Conservation (phyloP, 371 early-diverging fungal genomes). For the Apophysomyces elegans region DNA sequence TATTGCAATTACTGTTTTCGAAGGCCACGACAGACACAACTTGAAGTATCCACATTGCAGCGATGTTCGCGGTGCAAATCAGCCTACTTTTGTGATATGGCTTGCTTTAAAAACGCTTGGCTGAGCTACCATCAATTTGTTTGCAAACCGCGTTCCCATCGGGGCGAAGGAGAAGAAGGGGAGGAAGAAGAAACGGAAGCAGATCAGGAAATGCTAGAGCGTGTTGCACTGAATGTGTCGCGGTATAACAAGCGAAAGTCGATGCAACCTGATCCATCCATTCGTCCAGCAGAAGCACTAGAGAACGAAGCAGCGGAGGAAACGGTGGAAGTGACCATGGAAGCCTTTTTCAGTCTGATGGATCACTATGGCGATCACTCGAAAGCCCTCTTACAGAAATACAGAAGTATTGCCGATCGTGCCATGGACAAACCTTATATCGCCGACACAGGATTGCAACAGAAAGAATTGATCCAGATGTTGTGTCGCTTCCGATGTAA, state of each 20-base stretch:
- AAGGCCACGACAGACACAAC: conserved; percentile 24
- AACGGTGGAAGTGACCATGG: conserved; percentile 45
- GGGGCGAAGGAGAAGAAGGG: conserved; percentile 16
- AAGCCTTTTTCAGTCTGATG: conserved; percentile 47
- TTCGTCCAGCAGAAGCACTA: neutral
- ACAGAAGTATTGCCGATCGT: conserved; percentile 20
- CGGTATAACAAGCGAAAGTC: conserved; percentile 32
- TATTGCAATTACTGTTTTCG: conserved; percentile 52
- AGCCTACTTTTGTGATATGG: conserved; percentile 51
- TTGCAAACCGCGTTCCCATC: conserved; percentile 19
- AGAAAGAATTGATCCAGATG: conserved; percentile 45
- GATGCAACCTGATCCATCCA: neutral
- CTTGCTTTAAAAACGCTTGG: conserved; percentile 55
- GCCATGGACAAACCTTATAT: conserved; percentile 33
- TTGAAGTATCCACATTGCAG: conserved; percentile 27
- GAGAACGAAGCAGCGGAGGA: conserved; percentile 24
- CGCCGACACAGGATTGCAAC: conserved; percentile 21
- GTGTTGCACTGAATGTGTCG: conserved; percentile 40
- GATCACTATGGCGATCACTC: conserved; percentile 39
- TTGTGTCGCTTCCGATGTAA: conserved; percentile 77
- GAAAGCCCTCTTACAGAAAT: conserved; percentile 18
- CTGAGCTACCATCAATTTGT: conserved; percentile 51
- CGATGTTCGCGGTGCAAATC: conserved; percentile 54
- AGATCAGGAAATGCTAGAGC: conserved; percentile 50
- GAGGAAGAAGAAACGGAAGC: conserved; percentile 21